Evolutionary conservation across 192 early-diverging fungal genomes (phyloP).

Genomic region (Backusella liffmaniae): DNA sequence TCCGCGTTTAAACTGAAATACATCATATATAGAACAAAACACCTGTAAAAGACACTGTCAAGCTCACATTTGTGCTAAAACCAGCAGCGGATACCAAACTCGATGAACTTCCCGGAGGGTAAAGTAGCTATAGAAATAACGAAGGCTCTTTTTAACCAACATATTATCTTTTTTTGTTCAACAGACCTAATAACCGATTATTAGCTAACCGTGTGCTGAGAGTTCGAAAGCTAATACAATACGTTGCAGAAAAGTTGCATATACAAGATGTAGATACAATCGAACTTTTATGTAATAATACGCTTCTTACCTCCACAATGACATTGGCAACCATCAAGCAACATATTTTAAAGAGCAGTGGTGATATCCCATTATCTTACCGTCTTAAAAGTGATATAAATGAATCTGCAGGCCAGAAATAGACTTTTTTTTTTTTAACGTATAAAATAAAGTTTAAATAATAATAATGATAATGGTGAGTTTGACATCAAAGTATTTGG

Average conservation of each 20-base stretch:
- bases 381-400: conserved; percentile 24
- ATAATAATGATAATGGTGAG: too few species aligned
- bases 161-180: neutral
- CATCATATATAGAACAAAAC: conserved; percentile 54
- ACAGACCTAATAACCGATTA: conserved; percentile 63
- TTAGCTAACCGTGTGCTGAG: conserved; percentile 88
- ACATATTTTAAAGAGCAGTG: conserved; percentile 63
- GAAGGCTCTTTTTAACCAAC: neutral
- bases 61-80: conserved; percentile 80
- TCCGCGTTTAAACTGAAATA: neutral
- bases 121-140: neutral
- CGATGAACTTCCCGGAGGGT: conserved; percentile 56
- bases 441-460: neutral
- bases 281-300: conserved; percentile 61
- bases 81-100: conserved; percentile 60
- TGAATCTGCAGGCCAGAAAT: conserved; percentile 4
- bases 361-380: conserved; percentile 56
- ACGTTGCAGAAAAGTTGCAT: conserved; percentile 78
- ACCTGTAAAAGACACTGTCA: conserved; percentile 71
- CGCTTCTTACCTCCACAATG: conserved; percentile 58
- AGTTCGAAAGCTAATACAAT: conserved; percentile 78
- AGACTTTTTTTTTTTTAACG: neutral
- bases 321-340: conserved; percentile 70
- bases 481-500: too few species aligned
- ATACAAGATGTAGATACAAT: conserved; percentile 53